phyloP scores from a whole-genome alignment of 371 early-diverging fungal species.

The Catenaria anguillulae region DNA sequence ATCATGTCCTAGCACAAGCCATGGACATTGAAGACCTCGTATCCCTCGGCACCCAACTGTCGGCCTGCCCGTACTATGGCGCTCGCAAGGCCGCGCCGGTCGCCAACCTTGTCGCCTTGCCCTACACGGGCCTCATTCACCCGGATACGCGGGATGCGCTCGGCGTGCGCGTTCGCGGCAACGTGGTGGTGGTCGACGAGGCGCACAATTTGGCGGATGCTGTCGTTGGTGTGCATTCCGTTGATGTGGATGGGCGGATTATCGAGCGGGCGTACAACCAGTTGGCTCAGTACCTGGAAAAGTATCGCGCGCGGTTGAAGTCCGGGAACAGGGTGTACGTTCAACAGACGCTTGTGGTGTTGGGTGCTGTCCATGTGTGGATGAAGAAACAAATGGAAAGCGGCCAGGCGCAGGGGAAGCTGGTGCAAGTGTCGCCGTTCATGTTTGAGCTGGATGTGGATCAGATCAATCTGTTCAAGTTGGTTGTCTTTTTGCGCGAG shows the following conservation, averaged over 20 bases:
- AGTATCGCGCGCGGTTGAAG: conserved; percentile 49
- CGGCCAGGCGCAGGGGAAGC: neutral
- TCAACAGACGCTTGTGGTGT: conserved; percentile 36
- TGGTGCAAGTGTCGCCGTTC: conserved; percentile 53
- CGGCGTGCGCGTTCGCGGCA: conserved; percentile 51
- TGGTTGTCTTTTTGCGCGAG: conserved; percentile 48
- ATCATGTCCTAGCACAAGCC: conserved; percentile 20
- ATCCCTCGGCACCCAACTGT: conserved; percentile 37
- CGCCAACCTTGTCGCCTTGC: conserved; percentile 59
- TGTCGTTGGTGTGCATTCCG: conserved; percentile 19
- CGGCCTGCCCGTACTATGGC: conserved; percentile 85
- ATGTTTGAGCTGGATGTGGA: conserved; percentile 50
- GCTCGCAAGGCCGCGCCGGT: conserved; percentile 40
- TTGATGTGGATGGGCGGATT: conserved; percentile 13
- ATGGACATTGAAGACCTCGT: conserved; percentile 80
- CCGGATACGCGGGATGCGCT: conserved; percentile 55
- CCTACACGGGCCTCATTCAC: conserved; percentile 72
- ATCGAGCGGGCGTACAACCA: conserved; percentile 34
- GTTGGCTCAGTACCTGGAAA: conserved; percentile 46
- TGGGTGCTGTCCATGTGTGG: conserved; percentile 21
- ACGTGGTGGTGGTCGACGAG: conserved; percentile 75
- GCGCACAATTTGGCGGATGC: conserved; percentile 60
- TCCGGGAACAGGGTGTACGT: conserved; percentile 65
- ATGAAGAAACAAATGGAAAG: conserved; percentile 16
- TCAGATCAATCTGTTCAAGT: conserved; percentile 71